These are phyloP conservation scores for Sungouiozyma intestinalis DNA, from an alignment of 805 yeast species.

Conservation along the genomic window DNA sequence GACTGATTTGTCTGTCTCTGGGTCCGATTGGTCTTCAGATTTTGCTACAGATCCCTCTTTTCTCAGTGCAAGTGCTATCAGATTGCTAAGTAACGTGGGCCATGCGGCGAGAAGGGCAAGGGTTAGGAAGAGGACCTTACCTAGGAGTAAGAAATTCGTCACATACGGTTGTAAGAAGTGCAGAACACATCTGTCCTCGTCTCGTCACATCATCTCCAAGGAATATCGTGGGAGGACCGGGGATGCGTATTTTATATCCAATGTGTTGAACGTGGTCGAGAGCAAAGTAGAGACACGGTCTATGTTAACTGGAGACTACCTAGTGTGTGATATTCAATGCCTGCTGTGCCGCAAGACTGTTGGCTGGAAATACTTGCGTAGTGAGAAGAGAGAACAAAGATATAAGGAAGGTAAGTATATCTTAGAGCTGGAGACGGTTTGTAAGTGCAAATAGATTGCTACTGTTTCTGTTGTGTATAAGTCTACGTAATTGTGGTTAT, in stretches of 20 bases:
- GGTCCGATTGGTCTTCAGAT: neutral
- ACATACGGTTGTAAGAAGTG: constrained; percentile 27
- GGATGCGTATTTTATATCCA: constrained; percentile 43
- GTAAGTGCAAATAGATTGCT: constrained; percentile 11
- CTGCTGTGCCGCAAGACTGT: constrained; percentile 41
- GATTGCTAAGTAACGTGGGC: neutral
- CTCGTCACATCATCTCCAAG: constrained; percentile 26
- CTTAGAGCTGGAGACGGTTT: constrained; percentile 33
- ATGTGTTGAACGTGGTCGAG: constrained; percentile 36
- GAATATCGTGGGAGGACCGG: constrained; percentile 50
- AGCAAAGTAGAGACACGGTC: constrained; percentile 31
- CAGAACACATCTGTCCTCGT: constrained; percentile 25
- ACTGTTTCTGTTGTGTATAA: neutral
- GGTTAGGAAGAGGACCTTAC: neutral
- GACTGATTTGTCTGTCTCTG: neutral
- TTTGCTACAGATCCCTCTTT: neutral
- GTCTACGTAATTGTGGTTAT: neutral
- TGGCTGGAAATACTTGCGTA: constrained; percentile 56
- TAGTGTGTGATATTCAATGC: constrained; percentile 48
- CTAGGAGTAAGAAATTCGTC: constrained; percentile 10
- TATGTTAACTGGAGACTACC: constrained; percentile 53
- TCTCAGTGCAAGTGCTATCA: neutral
- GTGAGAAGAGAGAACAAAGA: constrained; percentile 36
- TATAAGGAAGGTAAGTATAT: constrained; percentile 56
- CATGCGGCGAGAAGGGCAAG: neutral